These are phyloP conservation scores for Kwoniella sp. DNA, from an alignment of 768 basidiomycete species.

Conservation along the genomic window DNA sequence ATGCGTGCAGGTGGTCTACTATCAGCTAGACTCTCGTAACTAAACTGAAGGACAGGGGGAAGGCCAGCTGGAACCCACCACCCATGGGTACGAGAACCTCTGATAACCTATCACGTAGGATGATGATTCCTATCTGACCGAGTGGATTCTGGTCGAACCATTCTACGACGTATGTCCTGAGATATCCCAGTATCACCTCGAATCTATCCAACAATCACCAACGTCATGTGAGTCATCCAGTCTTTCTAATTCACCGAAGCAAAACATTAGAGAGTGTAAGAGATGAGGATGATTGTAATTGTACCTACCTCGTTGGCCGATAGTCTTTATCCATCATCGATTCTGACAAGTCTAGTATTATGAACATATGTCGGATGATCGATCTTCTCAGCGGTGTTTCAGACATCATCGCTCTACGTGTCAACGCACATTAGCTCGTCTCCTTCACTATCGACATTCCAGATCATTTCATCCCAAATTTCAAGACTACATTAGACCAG, in stretches of 20 bases:
- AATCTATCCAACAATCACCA: conserved; percentile 60
- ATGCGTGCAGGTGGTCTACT: too few relatives aligned
- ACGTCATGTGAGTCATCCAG: neutral
- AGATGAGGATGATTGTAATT: neutral
- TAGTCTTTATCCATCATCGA: conserved; percentile 96
- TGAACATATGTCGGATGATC: conserved; percentile 91
- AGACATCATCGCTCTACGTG: conserved; percentile 40
- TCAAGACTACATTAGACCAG: too few relatives aligned
- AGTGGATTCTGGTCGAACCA: conserved; percentile 99
- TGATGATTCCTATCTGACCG: conserved; percentile 92
- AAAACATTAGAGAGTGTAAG: too few relatives aligned
- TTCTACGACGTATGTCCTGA: conserved; percentile 86
- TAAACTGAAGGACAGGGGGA: too few relatives aligned
- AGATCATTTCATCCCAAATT: too few relatives aligned
- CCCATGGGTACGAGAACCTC: conserved; percentile 91
- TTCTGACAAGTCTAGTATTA: conserved; percentile 86
- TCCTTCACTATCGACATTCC: neutral
- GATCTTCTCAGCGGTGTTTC: conserved; percentile 84
- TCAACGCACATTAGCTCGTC: neutral
- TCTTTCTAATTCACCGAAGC: too few relatives aligned
- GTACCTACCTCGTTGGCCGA: conserved; percentile 67
- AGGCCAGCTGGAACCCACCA: conserved; percentile 64
- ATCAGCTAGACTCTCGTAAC: too few relatives aligned
- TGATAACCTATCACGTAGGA: conserved; percentile 85
- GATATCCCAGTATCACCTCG: conserved; percentile 84